Evolutionary conservation across 78 protist genomes (phyloP).

Genomic region (Dictyostelium brefeldianum): DNA sequence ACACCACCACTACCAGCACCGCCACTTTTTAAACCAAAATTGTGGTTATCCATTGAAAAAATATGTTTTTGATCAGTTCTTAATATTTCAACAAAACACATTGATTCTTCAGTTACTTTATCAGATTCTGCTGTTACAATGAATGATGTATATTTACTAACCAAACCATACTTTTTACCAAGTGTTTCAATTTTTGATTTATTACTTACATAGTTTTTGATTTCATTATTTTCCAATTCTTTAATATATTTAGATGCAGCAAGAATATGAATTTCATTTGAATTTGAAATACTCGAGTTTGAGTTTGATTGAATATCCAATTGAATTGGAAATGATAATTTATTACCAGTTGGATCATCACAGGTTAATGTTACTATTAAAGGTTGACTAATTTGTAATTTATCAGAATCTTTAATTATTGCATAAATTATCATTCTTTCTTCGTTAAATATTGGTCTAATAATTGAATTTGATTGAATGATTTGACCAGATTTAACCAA

Average conservation of each 20-base stretch:
- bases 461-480: slow-evolving; percentile 21
- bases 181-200: slow-evolving; percentile 22
- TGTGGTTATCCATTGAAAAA: too few species aligned
- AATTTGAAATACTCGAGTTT: not conserved
- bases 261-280: slow-evolving; percentile 32
- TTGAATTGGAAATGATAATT: not conserved
- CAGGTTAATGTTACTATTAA: slow-evolving; percentile 2
- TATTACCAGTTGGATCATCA: slow-evolving; percentile 52
- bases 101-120: not conserved
- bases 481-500: not conserved
- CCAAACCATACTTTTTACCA: slow-evolving; percentile 31
- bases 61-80: too few species aligned
- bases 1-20: too few species aligned
- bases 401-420: not conserved
- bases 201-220: slow-evolving; percentile 1
- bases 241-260: slow-evolving; percentile 37
- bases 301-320: not conserved
- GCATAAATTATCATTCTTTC: slow-evolving; percentile 65
- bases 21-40: not conserved
- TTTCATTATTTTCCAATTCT: slow-evolving; percentile 37
- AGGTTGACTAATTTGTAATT: not conserved
- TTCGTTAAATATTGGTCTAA: slow-evolving; percentile 36
- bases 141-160: slow-evolving; percentile 46
- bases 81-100: not conserved
- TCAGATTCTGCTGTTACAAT: slow-evolving; percentile 39